Evolutionary conservation across 2,329 filamentous ascomycete species (phyloP).

Genomic region (Albifimbria verrucaria): DNA sequence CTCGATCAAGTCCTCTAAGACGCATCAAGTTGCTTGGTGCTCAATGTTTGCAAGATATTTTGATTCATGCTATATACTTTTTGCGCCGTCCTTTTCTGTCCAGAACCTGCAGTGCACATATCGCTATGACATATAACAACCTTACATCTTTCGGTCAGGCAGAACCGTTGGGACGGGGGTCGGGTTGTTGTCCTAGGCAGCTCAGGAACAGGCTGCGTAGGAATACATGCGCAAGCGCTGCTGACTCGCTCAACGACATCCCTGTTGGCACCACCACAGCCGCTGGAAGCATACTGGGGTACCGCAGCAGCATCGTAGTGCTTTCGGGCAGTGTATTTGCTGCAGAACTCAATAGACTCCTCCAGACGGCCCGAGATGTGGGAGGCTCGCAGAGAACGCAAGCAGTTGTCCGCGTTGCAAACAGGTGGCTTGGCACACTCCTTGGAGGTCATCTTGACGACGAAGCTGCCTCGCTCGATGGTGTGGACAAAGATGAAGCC

Average conservation of each 20-base stretch:
- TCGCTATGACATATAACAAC: too few species aligned
- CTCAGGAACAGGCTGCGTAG: constrained; percentile 13
- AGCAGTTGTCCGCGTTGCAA: constrained; percentile 4
- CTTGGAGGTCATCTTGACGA: constrained; percentile 5
- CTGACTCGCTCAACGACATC: constrained; percentile 1
- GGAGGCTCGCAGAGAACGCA: background rate
- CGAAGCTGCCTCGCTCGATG: constrained; percentile 3
- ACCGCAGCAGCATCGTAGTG: background rate
- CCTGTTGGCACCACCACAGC: background rate
- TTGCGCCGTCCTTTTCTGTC: too few species aligned
- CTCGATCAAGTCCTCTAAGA: too few species aligned
- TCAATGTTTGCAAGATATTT: too few species aligned
- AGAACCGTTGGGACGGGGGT: constrained; percentile 17
- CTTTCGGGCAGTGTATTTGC: background rate
- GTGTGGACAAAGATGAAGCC: constrained; percentile 3
- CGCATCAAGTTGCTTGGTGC: too few species aligned
- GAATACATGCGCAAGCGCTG: constrained; percentile 4
- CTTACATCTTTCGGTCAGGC: constrained; percentile 6
- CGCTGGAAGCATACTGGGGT: background rate
- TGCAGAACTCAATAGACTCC: constrained; percentile 1
- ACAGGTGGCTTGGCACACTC: background rate
- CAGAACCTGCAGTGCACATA: too few species aligned
- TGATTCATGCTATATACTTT: too few species aligned
- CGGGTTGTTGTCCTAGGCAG: constrained; percentile 19
- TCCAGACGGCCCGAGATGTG: constrained; percentile 1